Conservation (phyloP, 768 basidiomycete genomes). For the Russula compacta region DNA sequence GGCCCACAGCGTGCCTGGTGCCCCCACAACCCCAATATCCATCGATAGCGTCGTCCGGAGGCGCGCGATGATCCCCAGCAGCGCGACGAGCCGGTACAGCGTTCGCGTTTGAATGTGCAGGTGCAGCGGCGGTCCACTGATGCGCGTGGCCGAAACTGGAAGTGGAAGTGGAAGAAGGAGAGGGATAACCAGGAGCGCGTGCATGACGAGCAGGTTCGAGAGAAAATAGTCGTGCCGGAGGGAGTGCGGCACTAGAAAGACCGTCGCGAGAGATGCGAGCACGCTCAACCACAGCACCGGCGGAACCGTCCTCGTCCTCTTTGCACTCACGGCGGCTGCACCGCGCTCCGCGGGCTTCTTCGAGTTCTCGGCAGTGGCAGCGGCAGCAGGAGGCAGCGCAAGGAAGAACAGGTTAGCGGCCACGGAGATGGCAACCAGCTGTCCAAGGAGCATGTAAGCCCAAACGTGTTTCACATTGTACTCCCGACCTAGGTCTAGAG, state of each 20-base stretch:
- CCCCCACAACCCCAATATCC: slow-evolving; percentile 12
- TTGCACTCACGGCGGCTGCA: background rate
- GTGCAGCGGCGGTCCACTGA: too few species aligned
- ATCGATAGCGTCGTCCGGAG: slow-evolving; percentile 25
- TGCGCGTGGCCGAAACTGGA: background rate
- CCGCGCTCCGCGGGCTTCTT: background rate
- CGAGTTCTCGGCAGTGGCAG: background rate
- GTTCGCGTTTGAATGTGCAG: slow-evolving; percentile 25
- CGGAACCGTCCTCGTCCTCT: slow-evolving; percentile 13
- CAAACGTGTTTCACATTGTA: slow-evolving; percentile 41
- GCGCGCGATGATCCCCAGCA: slow-evolving; percentile 30
- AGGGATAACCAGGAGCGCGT: slow-evolving; percentile 45
- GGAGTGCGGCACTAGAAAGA: slow-evolving; percentile 38
- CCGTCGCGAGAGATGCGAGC: slow-evolving; percentile 36
- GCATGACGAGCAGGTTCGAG: slow-evolving; percentile 52
- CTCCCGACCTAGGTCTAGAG: slow-evolving; percentile 26
- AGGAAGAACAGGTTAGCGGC: slow-evolving; percentile 56
- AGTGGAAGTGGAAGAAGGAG: slow-evolving; percentile 27
- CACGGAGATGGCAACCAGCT: slow-evolving; percentile 62
- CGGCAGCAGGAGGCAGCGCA: slow-evolving; percentile 31
- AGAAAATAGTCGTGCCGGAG: slow-evolving; percentile 38
- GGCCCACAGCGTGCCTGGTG: slow-evolving; percentile 28
- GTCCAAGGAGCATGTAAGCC: slow-evolving; percentile 68
- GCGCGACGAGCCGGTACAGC: slow-evolving; percentile 32
- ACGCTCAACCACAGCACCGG: slow-evolving; percentile 35